phyloP scores from a whole-genome alignment of 331 rosid genomes.

The Erythrophleum ivorense region DNA sequence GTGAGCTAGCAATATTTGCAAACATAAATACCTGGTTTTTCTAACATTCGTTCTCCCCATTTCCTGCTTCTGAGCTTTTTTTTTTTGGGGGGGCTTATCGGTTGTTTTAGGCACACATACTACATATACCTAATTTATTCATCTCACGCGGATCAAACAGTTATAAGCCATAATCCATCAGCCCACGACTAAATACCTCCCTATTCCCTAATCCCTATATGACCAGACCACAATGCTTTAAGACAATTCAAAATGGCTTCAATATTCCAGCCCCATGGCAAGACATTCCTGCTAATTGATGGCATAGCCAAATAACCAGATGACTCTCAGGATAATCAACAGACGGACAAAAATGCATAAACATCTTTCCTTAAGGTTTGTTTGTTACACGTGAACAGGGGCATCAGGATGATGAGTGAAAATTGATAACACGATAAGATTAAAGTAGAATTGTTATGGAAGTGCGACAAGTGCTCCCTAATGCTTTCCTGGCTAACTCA shows the following conservation, averaged over 20 bases:
- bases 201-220: not conserved
- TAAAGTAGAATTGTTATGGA: not conserved
- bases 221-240: not conserved
- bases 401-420: not conserved
- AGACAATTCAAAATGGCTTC: not conserved
- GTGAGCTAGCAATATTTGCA: not conserved
- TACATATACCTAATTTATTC: not conserved
- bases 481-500: not conserved
- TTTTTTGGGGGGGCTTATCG: not conserved
- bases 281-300: conserved; percentile 3
- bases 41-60: not conserved
- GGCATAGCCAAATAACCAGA: not conserved
- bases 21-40: not conserved
- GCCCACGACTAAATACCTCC: not conserved
- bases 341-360: not conserved
- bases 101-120: not conserved
- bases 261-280: not conserved
- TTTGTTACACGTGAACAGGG: not conserved
- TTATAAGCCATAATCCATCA: not conserved
- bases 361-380: conserved; percentile 5
- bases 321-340: conserved; percentile 1
- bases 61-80: not conserved
- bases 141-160: not conserved
- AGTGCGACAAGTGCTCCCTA: not conserved
- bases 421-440: not conserved